These are phyloP conservation scores for Pseudozyma pruni DNA, from an alignment of 1,284 basidiomycete genomes.

Conservation along the genomic window DNA sequence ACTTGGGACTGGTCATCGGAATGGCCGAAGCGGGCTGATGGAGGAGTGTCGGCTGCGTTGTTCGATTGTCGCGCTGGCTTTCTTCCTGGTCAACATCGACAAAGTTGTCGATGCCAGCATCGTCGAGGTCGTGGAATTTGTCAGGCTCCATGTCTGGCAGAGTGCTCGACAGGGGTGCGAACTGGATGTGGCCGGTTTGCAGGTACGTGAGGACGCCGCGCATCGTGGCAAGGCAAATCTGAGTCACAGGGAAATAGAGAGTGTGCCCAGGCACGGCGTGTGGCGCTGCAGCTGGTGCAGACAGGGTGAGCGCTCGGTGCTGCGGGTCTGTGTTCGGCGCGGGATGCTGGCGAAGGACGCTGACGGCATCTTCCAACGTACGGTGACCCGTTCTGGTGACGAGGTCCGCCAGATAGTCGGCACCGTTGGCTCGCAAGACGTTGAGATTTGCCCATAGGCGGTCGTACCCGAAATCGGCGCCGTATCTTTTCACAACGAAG, in stretches of 20 bases:
- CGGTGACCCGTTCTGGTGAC: background rate
- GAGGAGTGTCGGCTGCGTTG: background rate
- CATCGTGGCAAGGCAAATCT: slow-evolving; percentile 20
- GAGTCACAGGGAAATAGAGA: slow-evolving; percentile 1
- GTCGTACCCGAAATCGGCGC: background rate
- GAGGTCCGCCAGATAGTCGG: background rate
- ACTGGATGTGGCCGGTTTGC: slow-evolving; percentile 24
- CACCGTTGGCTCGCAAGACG: slow-evolving; percentile 1
- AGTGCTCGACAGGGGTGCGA: slow-evolving; percentile 1
- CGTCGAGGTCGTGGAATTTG: background rate
- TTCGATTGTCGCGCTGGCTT: no score
- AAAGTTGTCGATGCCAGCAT: background rate
- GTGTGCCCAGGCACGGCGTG: background rate
- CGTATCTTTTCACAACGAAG: slow-evolving; percentile 21
- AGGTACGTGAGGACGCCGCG: slow-evolving; percentile 17
- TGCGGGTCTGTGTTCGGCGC: background rate
- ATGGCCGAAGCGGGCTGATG: background rate
- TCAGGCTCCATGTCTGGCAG: background rate
- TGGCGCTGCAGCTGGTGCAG: background rate
- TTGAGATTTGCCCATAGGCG: background rate
- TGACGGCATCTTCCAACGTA: background rate
- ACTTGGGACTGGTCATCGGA: slow-evolving; percentile 22
- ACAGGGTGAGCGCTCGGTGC: background rate
- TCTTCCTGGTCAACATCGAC: background rate
- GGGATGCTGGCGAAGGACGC: background rate